Evolutionary conservation across 106 monocot species (phyloP).

Genomic region (Dendrobium officinale): DNA sequence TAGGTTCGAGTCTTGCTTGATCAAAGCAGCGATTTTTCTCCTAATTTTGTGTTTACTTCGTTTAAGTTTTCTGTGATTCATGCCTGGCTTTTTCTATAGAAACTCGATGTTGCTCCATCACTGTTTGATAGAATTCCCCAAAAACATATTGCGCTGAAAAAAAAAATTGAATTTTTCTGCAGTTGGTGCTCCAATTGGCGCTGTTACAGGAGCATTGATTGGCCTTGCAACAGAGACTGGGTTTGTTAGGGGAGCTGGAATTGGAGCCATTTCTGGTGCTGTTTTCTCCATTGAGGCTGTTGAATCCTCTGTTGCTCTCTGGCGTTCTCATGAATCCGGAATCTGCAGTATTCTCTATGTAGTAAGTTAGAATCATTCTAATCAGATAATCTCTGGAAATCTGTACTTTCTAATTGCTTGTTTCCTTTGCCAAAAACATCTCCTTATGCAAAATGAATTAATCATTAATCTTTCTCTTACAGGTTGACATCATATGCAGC

Average conservation of each 20-base stretch:
- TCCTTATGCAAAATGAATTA: background rate
- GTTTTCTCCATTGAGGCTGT: constrained; percentile 84
- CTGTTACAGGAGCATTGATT: constrained; percentile 67
- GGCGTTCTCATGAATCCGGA: constrained; percentile 54
- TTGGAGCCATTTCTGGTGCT: constrained; percentile 85
- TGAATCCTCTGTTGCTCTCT: constrained; percentile 73
- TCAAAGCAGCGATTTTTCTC: background rate
- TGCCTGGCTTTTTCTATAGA: background rate
- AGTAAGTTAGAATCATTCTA: constrained; percentile 18
- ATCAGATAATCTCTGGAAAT: background rate
- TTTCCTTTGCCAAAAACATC: background rate
- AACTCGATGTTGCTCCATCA: background rate
- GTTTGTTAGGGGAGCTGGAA: constrained; percentile 61
- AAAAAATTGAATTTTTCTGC: background rate
- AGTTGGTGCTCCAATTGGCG: constrained; percentile 72
- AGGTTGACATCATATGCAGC: constrained; percentile 73
- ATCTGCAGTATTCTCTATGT: constrained; percentile 54
- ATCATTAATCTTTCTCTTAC: background rate
- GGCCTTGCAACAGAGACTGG: constrained; percentile 87
- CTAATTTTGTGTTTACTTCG: background rate
- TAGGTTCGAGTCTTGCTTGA: constrained; percentile 21
- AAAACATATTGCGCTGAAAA: background rate
- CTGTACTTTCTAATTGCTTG: background rate
- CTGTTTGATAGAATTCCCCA: constrained; percentile 4
- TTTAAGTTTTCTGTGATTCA: background rate